A percentile compares a stretch with the other conserved stretches of the same genome.
Conservation (phyloP, 371 early-diverging fungal species). For the Mycotypha africana region DNA sequence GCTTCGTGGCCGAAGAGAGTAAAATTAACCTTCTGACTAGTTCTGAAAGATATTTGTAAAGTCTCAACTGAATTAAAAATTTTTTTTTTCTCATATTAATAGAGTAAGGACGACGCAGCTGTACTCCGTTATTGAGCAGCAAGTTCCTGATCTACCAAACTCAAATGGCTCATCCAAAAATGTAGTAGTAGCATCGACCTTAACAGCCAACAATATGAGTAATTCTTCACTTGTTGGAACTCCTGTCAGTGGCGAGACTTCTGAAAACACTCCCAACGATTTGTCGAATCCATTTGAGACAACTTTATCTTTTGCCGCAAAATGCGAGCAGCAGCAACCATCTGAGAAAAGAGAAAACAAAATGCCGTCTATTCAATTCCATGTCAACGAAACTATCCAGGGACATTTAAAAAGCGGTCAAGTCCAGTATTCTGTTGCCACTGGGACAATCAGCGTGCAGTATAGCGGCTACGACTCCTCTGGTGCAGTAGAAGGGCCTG, state of each 20-base stretch:
- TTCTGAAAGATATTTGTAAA: no score
- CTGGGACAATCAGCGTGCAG: slow-evolving; percentile 43
- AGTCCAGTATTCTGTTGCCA: slow-evolving; percentile 31
- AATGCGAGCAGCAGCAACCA: slow-evolving; percentile 3
- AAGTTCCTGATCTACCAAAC: background rate
- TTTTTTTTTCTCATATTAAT: background rate
- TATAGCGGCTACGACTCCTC: no score
- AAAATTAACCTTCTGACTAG: no score
- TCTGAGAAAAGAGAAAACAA: background rate
- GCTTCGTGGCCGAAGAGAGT: slow-evolving; percentile 18
- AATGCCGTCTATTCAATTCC: slow-evolving; percentile 22
- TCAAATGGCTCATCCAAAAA: no score
- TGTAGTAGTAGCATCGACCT: no score
- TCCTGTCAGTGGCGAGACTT: background rate
- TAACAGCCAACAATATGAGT: no score
- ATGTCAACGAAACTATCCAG: slow-evolving; percentile 43
- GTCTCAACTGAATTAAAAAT: no score
- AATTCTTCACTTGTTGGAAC: background rate
- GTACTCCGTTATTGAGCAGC: slow-evolving; percentile 16
- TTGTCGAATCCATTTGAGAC: slow-evolving; percentile 10
- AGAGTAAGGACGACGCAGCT: slow-evolving; percentile 29
- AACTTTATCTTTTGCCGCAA: no score
- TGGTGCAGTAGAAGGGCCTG: no score
- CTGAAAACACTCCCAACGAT: background rate
- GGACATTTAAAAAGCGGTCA: slow-evolving; percentile 36